These are phyloP conservation scores for Colletotrichum sp. DNA, from an alignment of 2,329 filamentous ascomycete species.

Conservation along the genomic window DNA sequence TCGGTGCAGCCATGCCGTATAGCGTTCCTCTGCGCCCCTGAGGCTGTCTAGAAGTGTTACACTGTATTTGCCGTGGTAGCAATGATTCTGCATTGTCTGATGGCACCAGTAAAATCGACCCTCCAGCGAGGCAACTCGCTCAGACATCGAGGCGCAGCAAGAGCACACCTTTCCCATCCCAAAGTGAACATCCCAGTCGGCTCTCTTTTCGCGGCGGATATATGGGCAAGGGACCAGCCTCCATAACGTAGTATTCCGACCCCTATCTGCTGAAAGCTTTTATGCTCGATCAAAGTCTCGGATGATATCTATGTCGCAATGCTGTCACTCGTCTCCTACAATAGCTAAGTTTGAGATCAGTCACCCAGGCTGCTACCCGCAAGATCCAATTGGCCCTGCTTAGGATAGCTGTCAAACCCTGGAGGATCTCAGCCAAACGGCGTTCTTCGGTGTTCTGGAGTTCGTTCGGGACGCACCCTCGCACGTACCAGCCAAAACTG, in stretches of 20 bases:
- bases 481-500: neutral
- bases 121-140: neutral
- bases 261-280: neutral
- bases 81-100: neutral
- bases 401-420: neutral
- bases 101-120: neutral
- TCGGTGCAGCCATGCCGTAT: neutral
- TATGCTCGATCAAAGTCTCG: neutral
- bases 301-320: neutral
- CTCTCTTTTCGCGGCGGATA: neutral
- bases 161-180: neutral
- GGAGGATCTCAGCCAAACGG: neutral
- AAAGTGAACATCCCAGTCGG: neutral
- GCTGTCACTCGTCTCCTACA: neutral
- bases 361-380: neutral
- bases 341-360: neutral
- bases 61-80: neutral
- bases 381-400: neutral
- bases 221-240: neutral
- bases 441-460: neutral
- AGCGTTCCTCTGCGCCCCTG: neutral
- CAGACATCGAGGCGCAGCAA: neutral
- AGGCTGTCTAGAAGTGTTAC: neutral
- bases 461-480: neutral
- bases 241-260: neutral